Base-by-base conservation (phyloP, 2,329 filamentous ascomycete species). In the Colletotrichum scovillei region DNA sequence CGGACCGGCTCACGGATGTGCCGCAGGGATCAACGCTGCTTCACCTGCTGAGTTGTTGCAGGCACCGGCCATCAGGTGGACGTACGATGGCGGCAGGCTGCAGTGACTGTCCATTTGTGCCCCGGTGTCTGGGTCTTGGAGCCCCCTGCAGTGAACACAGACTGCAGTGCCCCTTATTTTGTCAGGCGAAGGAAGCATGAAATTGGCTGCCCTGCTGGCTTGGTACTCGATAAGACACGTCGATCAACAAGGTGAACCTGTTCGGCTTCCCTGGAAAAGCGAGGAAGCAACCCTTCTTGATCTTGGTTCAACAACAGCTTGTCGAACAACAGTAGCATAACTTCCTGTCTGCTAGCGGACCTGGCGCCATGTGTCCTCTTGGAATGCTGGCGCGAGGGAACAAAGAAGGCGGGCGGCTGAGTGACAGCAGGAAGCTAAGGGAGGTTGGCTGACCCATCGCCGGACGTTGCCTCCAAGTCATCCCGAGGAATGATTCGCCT, bases 401-500 rank as follows among this genome's bases (percentile, higher is more conserved):
- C 11, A 60, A 56, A 52, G 26, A 38, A 38, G n/a, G 35, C 42
- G 42, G 28, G 28, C 16, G 55, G 26, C 38, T 69, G 55, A 46
- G 32, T 70, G 70, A 69, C 46, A 70, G 19, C 42, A 49, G 42
- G 42, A 49, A 49, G 42, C 42, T 49, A 49, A 49, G 42, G 16
- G 19, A 9, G 42, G 42, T 19, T 69, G 60, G 56, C 55, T 70
- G 70, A 69, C 46, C 64, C 59, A 69, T 32, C 9, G 42, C 42
- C 69, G 35, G 42, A 59, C 46, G 59, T 69, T 55, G 14, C 26
- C 53, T 24, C 26, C 52, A 30, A 67, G 53, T 42, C 28, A 24
- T 56, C 32, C 53, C 19, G 12, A 42, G 26, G 59, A 73, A 73
- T 60, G 60, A 32, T 28, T 35, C 52, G 60, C 67, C 70, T 73